Conservation (phyloP, 257 asterid species). For the Paulownia fortunei region DNA sequence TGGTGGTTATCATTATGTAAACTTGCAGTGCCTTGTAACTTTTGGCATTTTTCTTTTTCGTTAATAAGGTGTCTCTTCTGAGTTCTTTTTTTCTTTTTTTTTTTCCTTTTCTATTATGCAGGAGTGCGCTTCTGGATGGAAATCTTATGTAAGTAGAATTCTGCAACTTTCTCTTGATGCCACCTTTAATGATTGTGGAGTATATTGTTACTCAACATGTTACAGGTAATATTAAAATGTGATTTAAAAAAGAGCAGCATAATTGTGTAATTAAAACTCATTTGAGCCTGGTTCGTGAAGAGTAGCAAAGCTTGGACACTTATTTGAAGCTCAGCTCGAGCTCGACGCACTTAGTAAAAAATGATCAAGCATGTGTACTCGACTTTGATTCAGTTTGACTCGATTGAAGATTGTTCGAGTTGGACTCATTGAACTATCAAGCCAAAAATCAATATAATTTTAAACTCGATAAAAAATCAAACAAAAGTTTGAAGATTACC, state of each 20-base stretch:
- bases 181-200: neutral
- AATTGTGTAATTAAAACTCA: neutral
- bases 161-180: neutral
- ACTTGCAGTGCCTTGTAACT: neutral
- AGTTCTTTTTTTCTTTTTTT: neutral
- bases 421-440: neutral
- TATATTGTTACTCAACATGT: neutral
- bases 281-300: neutral
- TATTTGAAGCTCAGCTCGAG: neutral
- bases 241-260: neutral
- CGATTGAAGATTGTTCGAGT: neutral
- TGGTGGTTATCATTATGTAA: neutral
- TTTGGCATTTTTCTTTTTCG: neutral
- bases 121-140: slow-evolving; percentile 83
- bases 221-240: neutral
- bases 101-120: slow-evolving; percentile 34
- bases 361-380: neutral
- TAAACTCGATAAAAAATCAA: neutral
- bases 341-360: neutral
- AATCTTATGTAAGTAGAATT: slow-evolving; percentile 82
- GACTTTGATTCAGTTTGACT: neutral
- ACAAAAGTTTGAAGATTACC: neutral
- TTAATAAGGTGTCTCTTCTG: slow-evolving; percentile 26
- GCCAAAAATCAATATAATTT: neutral
- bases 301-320: neutral